Evolutionary conservation across 257 asterid genomes (phyloP).

Genomic region (Linaria vulgaris): DNA sequence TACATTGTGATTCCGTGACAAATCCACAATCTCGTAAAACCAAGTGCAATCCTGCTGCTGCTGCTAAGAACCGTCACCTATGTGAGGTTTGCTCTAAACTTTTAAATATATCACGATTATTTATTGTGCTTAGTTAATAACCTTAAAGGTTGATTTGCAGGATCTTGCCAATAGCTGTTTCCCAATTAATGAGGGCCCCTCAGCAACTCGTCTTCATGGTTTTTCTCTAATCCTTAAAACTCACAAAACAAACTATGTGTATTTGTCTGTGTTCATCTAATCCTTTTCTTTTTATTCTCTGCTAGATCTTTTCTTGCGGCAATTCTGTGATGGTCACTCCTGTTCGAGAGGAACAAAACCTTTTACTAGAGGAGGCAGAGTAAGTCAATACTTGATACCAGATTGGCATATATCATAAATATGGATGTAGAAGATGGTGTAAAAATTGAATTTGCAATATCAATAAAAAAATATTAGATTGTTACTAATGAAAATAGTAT

Average conservation of each 20-base stretch:
- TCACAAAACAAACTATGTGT: conserved; percentile 1
- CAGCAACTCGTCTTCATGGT: conserved; percentile 86
- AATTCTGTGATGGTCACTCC: conserved; percentile 88
- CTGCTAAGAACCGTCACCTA: conserved; percentile 74
- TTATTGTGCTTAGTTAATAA: neutral
- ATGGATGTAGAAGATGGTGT: neutral
- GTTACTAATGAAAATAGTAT: too few species aligned
- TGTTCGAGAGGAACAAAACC: conserved; percentile 70
- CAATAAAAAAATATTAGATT: too few species aligned
- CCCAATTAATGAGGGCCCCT: conserved; percentile 58
- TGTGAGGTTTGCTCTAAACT: conserved; percentile 65
- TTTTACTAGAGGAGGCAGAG: conserved; percentile 87
- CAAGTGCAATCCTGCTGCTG: conserved; percentile 93
- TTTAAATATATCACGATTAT: conserved; percentile 1
- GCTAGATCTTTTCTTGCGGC: conserved; percentile 78
- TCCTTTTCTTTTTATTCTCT: conserved; percentile 27
- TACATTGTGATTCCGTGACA: conserved; percentile 76
- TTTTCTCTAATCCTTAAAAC: conserved; percentile 20
- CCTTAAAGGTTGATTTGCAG: conserved; percentile 37
- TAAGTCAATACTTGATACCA: conserved; percentile 27
- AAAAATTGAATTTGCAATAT: neutral
- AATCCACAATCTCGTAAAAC: conserved; percentile 55
- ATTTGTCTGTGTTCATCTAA: conserved; percentile 20
- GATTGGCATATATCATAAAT: neutral
- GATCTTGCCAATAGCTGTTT: conserved; percentile 84